Evolutionary conservation across 768 basidiomycete genomes (phyloP).

Genomic region (Agaricus blazei): DNA sequence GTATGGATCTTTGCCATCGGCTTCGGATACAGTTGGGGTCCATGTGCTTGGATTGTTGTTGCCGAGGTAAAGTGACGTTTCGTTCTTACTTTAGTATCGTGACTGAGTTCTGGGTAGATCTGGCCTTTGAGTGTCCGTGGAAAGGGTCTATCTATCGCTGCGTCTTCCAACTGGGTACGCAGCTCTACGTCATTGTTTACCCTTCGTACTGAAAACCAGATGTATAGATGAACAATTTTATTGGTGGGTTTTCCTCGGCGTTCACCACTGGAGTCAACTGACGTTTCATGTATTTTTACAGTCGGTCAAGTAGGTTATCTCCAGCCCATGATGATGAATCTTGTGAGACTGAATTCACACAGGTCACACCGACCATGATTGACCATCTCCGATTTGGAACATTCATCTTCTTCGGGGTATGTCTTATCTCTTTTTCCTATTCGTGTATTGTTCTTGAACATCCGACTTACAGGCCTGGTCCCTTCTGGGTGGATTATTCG

Average conservation of each 20-base stretch:
- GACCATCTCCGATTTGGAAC: constrained; percentile 62
- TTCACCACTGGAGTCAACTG: neutral
- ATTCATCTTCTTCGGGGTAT: constrained; percentile 72
- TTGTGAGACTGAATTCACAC: constrained; percentile 1
- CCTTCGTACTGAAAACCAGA: neutral
- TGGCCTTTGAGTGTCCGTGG: constrained; percentile 70
- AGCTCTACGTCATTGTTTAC: neutral
- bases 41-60: constrained; percentile 73
- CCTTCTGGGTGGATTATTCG: constrained; percentile 60
- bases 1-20: constrained; percentile 76
- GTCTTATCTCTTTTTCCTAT: constrained; percentile 13
- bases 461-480: constrained; percentile 46
- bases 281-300: constrained; percentile 7
- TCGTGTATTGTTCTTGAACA: neutral
- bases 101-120: constrained; percentile 28
- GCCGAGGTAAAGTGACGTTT: constrained; percentile 40
- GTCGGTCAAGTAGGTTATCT: constrained; percentile 41
- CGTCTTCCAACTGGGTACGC: constrained; percentile 70
- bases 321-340: neutral
- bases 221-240: constrained; percentile 71
- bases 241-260: constrained; percentile 32
- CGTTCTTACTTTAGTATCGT: neutral
- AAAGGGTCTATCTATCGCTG: constrained; percentile 71
- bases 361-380: constrained; percentile 69
- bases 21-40: constrained; percentile 79